These are phyloP conservation scores for Psilocybe subaeruginosa DNA, from an alignment of 768 basidiomycete species.

Conservation along the genomic window DNA sequence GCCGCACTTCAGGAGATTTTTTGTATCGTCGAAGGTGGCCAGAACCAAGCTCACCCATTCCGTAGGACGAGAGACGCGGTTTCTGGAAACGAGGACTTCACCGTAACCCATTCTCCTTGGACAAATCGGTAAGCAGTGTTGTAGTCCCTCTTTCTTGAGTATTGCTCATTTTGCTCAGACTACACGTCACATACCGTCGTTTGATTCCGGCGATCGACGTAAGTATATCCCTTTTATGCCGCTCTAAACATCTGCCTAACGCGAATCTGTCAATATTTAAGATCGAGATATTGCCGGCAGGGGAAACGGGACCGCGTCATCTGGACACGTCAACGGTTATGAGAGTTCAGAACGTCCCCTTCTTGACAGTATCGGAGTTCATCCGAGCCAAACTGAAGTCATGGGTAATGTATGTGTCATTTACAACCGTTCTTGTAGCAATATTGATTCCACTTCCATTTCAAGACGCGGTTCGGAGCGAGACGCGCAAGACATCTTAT, in stretches of 20 bases:
- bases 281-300: constrained; percentile 86
- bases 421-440: constrained; percentile 16
- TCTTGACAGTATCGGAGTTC: constrained; percentile 86
- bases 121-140: constrained; percentile 63
- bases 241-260: constrained; percentile 12
- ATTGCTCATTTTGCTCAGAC: constrained; percentile 38
- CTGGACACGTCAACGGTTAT: constrained; percentile 71
- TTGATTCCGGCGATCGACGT: constrained; percentile 81
- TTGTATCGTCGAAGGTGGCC: constrained; percentile 82
- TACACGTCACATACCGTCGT: constrained; percentile 77
- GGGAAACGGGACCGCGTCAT: constrained; percentile 78
- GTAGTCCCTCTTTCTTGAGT: neutral
- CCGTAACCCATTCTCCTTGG: constrained; percentile 79
- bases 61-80: constrained; percentile 80
- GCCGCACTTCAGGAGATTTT: constrained; percentile 67
- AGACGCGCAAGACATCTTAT: constrained; percentile 80
- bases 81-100: constrained; percentile 63
- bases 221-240: constrained; percentile 27
- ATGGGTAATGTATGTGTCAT: constrained; percentile 72
- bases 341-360: constrained; percentile 72
- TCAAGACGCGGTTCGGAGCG: constrained; percentile 67
- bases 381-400: constrained; percentile 82
- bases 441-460: constrained; percentile 20
- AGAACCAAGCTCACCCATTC: constrained; percentile 67
- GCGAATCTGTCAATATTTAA: constrained; percentile 28